Evolutionary conservation across 441 rosid genomes (phyloP).

Genomic region (Macaranga tanarius): DNA sequence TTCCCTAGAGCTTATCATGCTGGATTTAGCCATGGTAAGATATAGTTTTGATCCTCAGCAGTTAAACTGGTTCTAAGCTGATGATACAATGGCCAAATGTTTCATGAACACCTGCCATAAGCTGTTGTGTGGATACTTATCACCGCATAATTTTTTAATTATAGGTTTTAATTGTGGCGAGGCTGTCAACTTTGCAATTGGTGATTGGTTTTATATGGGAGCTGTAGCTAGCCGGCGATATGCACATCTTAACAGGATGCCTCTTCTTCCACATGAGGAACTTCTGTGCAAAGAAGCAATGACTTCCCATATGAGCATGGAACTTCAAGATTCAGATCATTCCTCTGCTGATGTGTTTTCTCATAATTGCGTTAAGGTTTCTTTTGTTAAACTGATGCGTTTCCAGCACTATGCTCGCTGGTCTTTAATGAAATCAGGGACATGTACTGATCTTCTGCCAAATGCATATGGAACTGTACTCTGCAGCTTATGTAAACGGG

Average conservation of each 20-base stretch:
- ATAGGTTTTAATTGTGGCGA: slow-evolving; percentile 98
- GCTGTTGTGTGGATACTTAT: neutral
- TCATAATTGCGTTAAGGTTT: slow-evolving; percentile 55
- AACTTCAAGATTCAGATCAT: slow-evolving; percentile 58
- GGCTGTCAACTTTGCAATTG: slow-evolving; percentile 98
- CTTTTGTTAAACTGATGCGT: slow-evolving; percentile 83
- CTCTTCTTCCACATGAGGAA: slow-evolving; percentile 98
- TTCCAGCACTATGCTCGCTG: slow-evolving; percentile 85
- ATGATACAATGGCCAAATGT: neutral
- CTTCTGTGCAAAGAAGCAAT: slow-evolving; percentile 95
- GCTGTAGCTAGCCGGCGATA: slow-evolving; percentile 91
- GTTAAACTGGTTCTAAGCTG: neutral
- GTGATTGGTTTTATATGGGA: slow-evolving; percentile 96
- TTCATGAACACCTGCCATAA: neutral
- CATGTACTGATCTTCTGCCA: slow-evolving; percentile 48
- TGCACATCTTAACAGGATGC: slow-evolving; percentile 82
- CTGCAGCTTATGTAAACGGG: slow-evolving; percentile 91
- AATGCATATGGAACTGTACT: slow-evolving; percentile 62
- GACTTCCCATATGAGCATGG: slow-evolving; percentile 51
- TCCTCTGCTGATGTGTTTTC: slow-evolving; percentile 58
- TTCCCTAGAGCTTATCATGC: slow-evolving; percentile 99
- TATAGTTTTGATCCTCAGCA: slow-evolving; percentile 6
- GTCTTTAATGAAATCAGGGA: slow-evolving; percentile 68
- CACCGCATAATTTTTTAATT: neutral
- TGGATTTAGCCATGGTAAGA: slow-evolving; percentile 96